Evolutionary conservation across 2,329 filamentous ascomycete species (phyloP).

Genomic region (Exophiala dermatitidis): DNA sequence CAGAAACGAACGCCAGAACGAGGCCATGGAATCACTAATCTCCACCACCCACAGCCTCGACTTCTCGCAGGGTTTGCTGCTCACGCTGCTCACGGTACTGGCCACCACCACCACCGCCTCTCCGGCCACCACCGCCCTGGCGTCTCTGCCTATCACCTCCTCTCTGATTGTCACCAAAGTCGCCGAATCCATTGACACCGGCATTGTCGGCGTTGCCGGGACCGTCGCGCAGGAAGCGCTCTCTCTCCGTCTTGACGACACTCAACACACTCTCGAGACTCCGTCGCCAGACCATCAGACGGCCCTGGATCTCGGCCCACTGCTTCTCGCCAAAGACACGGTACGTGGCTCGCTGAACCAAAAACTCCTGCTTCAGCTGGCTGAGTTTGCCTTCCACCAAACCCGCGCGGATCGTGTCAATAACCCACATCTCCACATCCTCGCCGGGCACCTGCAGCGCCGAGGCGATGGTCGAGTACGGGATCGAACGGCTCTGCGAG

Average conservation of each 20-base stretch:
- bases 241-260: conserved; percentile 73
- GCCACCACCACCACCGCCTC: conserved; percentile 26
- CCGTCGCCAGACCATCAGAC: conserved; percentile 83
- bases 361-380: conserved; percentile 85
- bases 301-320: conserved; percentile 87
- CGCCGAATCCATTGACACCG: conserved; percentile 7
- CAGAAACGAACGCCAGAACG: neutral
- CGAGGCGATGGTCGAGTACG: conserved; percentile 76
- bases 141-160: conserved; percentile 15
- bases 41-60: conserved; percentile 32
- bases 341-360: conserved; percentile 93
- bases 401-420: conserved; percentile 92
- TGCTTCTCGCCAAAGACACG: conserved; percentile 96
- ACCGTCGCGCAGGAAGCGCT: conserved; percentile 65
- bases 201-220: conserved; percentile 17
- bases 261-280: conserved; percentile 71
- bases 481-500: conserved; percentile 75
- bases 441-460: conserved; percentile 73
- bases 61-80: conserved; percentile 30
- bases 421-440: conserved; percentile 97
- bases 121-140: conserved; percentile 28
- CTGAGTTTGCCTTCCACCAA: conserved; percentile 95
- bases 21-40: conserved; percentile 25
- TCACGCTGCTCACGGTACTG: conserved; percentile 27
- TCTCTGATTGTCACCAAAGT: conserved; percentile 9